A percentile compares a stretch with the other conserved stretches of the same genome.
phyloP scores from a whole-genome alignment of 257 asterid species.

The Lycium ferocissimum region DNA sequence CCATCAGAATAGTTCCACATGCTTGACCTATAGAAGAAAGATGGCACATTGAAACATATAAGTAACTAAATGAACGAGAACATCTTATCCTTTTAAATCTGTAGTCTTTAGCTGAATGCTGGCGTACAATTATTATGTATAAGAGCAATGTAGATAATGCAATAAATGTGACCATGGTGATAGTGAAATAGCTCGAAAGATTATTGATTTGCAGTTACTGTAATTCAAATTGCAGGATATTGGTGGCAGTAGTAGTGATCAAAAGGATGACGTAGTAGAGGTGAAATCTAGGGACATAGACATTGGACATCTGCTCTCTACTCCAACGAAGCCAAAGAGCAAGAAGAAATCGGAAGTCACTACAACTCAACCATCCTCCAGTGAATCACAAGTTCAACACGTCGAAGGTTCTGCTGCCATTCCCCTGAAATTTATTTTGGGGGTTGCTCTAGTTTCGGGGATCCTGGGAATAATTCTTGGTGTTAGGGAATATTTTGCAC shows the following conservation, averaged over 20 bases:
- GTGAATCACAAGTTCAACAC: slow-evolving; percentile 47
- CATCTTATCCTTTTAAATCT: background rate
- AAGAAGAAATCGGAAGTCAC: slow-evolving; percentile 51
- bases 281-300: slow-evolving; percentile 58
- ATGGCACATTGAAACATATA: too few species aligned
- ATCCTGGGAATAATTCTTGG: slow-evolving; percentile 72
- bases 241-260: slow-evolving; percentile 37
- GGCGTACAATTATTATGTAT: background rate
- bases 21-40: too few species aligned
- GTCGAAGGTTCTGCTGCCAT: slow-evolving; percentile 47
- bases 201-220: background rate
- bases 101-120: background rate
- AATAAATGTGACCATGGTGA: background rate
- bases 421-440: slow-evolving; percentile 57
- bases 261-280: slow-evolving; percentile 44
- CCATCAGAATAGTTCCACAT: too few species aligned
- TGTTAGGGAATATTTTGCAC: too few species aligned
- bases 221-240: background rate
- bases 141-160: background rate
- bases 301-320: slow-evolving; percentile 40
- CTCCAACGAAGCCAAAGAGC: slow-evolving; percentile 67
- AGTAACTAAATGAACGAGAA: background rate
- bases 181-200: background rate
- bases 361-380: slow-evolving; percentile 45
- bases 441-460: slow-evolving; percentile 81